These are phyloP conservation scores for Naganishia vishniacii DNA, from an alignment of 768 basidiomycete species.

Conservation along the genomic window DNA sequence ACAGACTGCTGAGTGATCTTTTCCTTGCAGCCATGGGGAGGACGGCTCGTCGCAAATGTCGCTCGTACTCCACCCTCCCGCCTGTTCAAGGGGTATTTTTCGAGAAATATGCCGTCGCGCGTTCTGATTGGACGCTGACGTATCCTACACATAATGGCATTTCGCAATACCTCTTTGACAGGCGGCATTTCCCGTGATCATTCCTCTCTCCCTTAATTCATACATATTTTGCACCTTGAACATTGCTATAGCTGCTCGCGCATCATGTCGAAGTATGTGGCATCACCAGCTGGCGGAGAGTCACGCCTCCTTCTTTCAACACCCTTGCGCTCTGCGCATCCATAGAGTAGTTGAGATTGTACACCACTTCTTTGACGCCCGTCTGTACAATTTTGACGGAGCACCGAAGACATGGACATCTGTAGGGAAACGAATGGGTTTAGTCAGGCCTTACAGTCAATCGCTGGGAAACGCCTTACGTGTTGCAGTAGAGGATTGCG, in stretches of 20 bases:
- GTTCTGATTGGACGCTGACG: not conserved
- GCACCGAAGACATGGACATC: constrained; percentile 96
- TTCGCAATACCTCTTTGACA: too few species aligned
- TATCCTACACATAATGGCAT: too few species aligned
- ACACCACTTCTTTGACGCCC: constrained; percentile 85
- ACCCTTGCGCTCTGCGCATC: constrained; percentile 75
- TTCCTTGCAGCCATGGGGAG: not conserved
- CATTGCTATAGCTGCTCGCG: too few species aligned
- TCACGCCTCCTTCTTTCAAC: constrained; percentile 75
- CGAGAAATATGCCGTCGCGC: too few species aligned
- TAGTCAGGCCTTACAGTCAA: too few species aligned
- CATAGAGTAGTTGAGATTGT: constrained; percentile 94
- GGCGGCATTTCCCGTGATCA: too few species aligned
- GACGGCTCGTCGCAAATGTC: too few species aligned
- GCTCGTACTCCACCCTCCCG: too few species aligned
- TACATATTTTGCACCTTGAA: too few species aligned
- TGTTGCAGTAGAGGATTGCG: constrained; percentile 94
- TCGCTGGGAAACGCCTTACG: constrained; percentile 55
- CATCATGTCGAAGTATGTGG: constrained; percentile 11
- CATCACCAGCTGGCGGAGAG: constrained; percentile 58
- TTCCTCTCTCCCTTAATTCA: too few species aligned
- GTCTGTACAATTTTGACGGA: constrained; percentile 96
- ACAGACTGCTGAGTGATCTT: too few species aligned
- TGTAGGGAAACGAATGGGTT: constrained; percentile 48
- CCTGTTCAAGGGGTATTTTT: too few species aligned